Base-by-base conservation (phyloP, 1,284 basidiomycete genomes). In the Inonotus obliquus region DNA sequence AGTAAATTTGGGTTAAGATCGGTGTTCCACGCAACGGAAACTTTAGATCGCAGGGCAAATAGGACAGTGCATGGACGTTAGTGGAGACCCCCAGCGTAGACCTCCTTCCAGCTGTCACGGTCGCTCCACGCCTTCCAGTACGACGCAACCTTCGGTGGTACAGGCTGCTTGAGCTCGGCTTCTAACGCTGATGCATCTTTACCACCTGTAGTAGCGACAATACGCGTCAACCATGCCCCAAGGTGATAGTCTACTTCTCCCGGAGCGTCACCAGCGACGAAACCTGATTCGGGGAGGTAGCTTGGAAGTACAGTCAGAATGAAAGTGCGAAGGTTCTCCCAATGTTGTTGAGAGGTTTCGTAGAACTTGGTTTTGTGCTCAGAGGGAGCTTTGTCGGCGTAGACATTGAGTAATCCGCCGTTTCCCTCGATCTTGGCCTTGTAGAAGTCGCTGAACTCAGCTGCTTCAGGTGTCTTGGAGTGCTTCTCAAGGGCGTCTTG, bases 191-290 rank as follows among this genome's bases (percentile, higher is more conserved):
- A 69, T 57, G 76, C 51, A 37, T 62, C 56, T 7, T 48, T 54
- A 10, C 58, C 68, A 13, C 67, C 65, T 35, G 39, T 44, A 14
- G 66, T 59, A 23, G 57, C 60, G 2, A 64, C 73, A 41, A 82
- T 75, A 51, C 79, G 78, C 25, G 79, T 77, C 27, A 84, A 71
- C 82, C 80, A 84, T 17, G 77, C 80, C 21, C 67, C 79, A 37
- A 83, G 69, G 68, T 83, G 81, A 73, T 80, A 82, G 67, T 82
- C 82, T 59, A 80, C 81, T 68, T 82, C 81, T 19, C 80, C 77
- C 4, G 81, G 80, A 47, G 60, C 67, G 5, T 69, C 74, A 11
- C 81, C 82, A 21, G 77, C 79, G 47, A 83, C 70, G 71, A 84
- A 84, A 2, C 76, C 76, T 7, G 72, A 75, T 10, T 72, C 71